Percentiles rank a stretch among this genome's conserved stretches.
Evolutionary conservation across 371 early-diverging fungal species (phyloP).

Genomic region (Scutellospora calospora): DNA sequence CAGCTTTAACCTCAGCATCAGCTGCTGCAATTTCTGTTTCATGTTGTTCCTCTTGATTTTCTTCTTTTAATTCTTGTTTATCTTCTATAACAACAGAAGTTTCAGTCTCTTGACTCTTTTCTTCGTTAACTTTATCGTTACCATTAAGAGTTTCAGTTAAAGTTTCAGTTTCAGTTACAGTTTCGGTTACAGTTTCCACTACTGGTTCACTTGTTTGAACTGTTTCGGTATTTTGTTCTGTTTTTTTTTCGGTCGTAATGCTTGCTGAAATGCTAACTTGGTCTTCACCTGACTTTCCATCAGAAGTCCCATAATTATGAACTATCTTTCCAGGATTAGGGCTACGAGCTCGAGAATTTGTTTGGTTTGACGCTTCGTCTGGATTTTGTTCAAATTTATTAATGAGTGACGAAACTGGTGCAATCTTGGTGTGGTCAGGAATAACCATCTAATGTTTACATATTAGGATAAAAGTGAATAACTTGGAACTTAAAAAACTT

Average conservation of each 20-base stretch:
- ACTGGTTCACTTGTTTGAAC: not conserved
- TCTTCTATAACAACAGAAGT: not conserved
- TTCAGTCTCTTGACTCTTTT: not conserved
- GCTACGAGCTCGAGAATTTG: conserved; percentile 6
- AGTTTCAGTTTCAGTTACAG: not conserved
- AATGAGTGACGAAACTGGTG: not conserved
- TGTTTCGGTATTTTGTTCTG: not conserved
- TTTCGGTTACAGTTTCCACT: not conserved
- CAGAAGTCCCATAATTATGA: not conserved
- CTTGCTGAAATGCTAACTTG: not conserved
- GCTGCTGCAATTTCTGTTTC: not conserved
- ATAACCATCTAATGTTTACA: conserved; percentile 33
- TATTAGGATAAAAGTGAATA: not conserved
- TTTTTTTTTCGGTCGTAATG: not conserved
- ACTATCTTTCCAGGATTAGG: conserved; percentile 12
- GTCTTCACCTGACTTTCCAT: not conserved
- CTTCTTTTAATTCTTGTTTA: conserved; percentile 9
- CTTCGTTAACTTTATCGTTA: not conserved
- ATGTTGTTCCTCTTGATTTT: not conserved
- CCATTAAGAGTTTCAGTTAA: not conserved
- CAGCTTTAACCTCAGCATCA: not conserved
- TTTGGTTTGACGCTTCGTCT: not conserved
- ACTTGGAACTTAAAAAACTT: not conserved
- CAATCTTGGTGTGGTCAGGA: conserved; percentile 36
- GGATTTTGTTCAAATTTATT: conserved; percentile 14